phyloP scores from a whole-genome alignment of 2,329 filamentous ascomycete species.

The Neospermospora avenae region DNA sequence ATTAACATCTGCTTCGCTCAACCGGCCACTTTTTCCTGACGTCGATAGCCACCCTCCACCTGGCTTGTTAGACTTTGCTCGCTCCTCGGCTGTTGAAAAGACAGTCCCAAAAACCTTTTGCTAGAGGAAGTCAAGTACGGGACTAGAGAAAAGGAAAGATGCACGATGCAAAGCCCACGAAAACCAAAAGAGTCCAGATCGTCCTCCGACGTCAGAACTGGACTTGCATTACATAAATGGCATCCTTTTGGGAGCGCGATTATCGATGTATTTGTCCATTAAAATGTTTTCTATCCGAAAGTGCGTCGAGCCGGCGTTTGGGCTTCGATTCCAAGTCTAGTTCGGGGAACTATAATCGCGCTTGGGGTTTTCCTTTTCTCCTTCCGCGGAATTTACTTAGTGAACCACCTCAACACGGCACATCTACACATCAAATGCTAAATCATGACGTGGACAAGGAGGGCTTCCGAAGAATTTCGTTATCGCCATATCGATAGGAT shows the following conservation, averaged over 20 bases:
- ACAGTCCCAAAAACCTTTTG: background rate
- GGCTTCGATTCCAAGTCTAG: background rate
- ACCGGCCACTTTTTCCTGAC: no score
- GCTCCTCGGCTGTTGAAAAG: background rate
- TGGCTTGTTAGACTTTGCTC: background rate
- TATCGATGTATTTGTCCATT: background rate
- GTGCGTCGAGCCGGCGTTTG: background rate
- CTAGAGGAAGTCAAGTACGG: background rate
- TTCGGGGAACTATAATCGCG: background rate
- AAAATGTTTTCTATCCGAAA: background rate
- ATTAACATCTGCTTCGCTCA: no score
- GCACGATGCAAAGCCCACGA: background rate
- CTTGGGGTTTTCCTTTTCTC: background rate
- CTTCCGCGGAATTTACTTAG: background rate
- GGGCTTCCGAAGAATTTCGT: background rate
- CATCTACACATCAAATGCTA: background rate
- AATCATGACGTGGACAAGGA: background rate
- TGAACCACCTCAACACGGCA: background rate
- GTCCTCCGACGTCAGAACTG: background rate
- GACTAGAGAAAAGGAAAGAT: background rate
- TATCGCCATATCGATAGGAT: constrained; percentile 18
- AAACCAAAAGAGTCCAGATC: background rate
- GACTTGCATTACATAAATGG: constrained; percentile 3
- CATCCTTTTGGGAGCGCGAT: background rate
- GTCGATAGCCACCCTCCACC: background rate